Evolutionary conservation across 2,329 filamentous ascomycete genomes (phyloP).

Genomic region (Ophiostoma sp.): DNA sequence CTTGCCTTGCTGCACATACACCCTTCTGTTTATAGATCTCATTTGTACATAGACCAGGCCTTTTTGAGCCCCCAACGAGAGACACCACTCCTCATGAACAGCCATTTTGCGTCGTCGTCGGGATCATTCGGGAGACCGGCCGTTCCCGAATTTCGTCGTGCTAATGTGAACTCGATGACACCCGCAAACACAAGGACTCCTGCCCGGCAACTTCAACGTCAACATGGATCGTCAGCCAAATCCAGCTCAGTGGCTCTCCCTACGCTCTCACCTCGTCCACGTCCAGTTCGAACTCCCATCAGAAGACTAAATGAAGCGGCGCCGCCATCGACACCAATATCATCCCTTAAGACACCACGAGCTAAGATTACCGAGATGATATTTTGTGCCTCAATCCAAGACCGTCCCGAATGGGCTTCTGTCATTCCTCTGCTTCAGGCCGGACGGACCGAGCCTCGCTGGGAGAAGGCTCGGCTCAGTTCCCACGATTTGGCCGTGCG

Average conservation of each 20-base stretch:
- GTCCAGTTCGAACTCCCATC: background rate
- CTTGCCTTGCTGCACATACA: background rate
- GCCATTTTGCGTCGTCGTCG: background rate
- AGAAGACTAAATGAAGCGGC: background rate
- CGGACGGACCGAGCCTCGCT: slow-evolving; percentile 31
- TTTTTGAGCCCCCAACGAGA: background rate
- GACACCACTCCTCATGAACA: slow-evolving; percentile 19
- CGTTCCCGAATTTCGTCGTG: background rate
- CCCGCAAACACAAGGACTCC: background rate
- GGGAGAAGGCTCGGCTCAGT: slow-evolving; percentile 28
- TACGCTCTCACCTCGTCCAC: background rate
- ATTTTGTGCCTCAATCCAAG: slow-evolving; percentile 44
- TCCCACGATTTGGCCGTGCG: slow-evolving; percentile 50
- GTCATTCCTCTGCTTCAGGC: slow-evolving; percentile 36
- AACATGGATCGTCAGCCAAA: background rate
- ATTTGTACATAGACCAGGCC: slow-evolving; percentile 19
- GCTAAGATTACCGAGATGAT: slow-evolving; percentile 1
- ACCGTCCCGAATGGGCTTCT: slow-evolving; percentile 41
- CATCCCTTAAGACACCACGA: background rate
- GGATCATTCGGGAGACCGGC: background rate
- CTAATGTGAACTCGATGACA: background rate
- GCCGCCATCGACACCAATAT: background rate
- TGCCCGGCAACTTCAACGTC: background rate
- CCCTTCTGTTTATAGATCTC: slow-evolving; percentile 14
- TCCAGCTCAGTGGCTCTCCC: background rate